phyloP scores from a whole-genome alignment of 805 yeast species.

The Saturnispora dispora region DNA sequence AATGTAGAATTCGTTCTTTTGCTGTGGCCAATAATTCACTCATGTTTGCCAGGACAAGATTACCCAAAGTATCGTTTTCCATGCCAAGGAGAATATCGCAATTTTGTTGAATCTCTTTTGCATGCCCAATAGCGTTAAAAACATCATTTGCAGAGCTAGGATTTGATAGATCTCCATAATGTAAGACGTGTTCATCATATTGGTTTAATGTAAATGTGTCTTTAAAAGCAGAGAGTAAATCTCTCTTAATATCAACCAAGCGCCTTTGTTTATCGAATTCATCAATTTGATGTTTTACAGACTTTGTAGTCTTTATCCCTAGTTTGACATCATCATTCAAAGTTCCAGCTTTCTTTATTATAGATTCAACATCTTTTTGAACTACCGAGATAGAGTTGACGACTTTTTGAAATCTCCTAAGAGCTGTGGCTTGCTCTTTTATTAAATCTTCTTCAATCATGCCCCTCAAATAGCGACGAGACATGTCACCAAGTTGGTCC shows the following conservation, averaged over 20 bases:
- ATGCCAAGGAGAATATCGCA: constrained; percentile 64
- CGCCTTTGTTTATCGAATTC: constrained; percentile 26
- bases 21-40: constrained; percentile 43
- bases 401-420: constrained; percentile 37
- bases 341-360: constrained; percentile 20
- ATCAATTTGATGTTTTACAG: constrained; percentile 15
- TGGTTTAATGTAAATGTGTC: constrained; percentile 59
- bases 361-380: constrained; percentile 22
- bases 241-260: constrained; percentile 39
- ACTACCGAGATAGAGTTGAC: constrained; percentile 32
- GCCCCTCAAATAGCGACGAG: constrained; percentile 51
- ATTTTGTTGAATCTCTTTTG: constrained; percentile 54
- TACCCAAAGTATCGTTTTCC: constrained; percentile 58
- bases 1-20: constrained; percentile 43
- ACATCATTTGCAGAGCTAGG: constrained; percentile 40
- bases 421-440: constrained; percentile 42
- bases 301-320: constrained; percentile 18
- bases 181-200: constrained; percentile 50
- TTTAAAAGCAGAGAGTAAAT: constrained; percentile 44
- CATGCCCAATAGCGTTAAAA: constrained; percentile 50
- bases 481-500: constrained; percentile 38
- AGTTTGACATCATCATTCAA: constrained; percentile 20
- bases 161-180: constrained; percentile 29
- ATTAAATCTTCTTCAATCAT: constrained; percentile 53
- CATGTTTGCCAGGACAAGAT: constrained; percentile 52